Evolutionary conservation across 352 stramenopile genomes (phyloP), one percentile per base, ranked within the genome.

Genomic region (Phytophthora parvispora): DNA sequence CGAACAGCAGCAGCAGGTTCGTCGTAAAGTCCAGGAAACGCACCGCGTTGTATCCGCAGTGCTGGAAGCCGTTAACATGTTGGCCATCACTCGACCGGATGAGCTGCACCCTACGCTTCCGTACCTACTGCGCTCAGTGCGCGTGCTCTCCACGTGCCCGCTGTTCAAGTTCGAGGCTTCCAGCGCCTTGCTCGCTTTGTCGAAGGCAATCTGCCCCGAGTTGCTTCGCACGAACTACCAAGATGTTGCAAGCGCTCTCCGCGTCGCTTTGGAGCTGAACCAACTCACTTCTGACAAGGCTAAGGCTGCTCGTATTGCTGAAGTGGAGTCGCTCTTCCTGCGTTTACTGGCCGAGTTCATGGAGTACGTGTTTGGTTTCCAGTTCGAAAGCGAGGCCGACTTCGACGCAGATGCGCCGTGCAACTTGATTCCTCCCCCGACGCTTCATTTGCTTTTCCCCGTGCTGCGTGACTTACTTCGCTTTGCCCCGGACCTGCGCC

Each of bases 331-430:
- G 15, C 50, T 95, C 7, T 91, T 95, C 48, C 72, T 83, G 38
- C 88, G 86, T 49, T 71, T 85, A 38, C 70, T 94, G 40, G 76
- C 74, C 9, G 64, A 80, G 6, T 63, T 95, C 3, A 92, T 94
- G 84, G 83, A 94, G 42, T 78, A 86, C 50, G 87, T 92, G 12
- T 96, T 97, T 54, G 90, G 86, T 16, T 95, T 92, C 60, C 86
- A 93, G 64, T 92, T 94, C 20, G 84, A 92, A 55, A 90, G 74
- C 22, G 90, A 97, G 40, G 66, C 75, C 4, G 89, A 97, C 48
- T 94, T 92, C 71, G 84, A 96, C 20, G 70, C 69, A 6, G 78
- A 88, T 38, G 72, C 80, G 15, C 83, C 88, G 24, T 84, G 79
- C 64, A 93, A 94, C 68, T 67, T 86, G 47, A 68, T 96, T 22